Base-by-base conservation (phyloP, 495 filamentous ascomycete genomes). In the Sporormia fimetaria region DNA sequence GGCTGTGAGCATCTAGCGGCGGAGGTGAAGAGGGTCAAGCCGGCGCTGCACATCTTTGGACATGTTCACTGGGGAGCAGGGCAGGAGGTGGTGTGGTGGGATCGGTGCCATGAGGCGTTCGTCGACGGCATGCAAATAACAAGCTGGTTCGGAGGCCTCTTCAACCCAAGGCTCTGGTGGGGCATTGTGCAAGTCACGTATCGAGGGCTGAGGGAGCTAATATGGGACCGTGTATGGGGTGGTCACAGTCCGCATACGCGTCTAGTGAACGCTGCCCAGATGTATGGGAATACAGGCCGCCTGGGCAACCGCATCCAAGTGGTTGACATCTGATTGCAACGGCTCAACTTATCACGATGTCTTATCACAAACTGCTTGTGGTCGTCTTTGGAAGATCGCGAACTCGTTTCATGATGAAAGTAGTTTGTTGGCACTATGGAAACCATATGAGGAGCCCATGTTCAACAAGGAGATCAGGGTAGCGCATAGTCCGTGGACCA, bases 11-110 rank as follows among this genome's bases (percentile, higher is more conserved):
- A 67, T 21, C 71, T 96, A 2, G 68, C 88, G 1, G 62, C 70
- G 12, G 85, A 92, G 46, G 52, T 85, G 21, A 90, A 85, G 83
- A 69, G 74, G 18, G 75, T 90, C 14, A 76, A 74, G 42, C 87
- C 88, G 3, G 64, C 64, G 21, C 63, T 95, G 8, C 88, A 96
- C 59, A 70, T 94, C 40, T 94, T 92, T 61, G 88, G 87, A 4
- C 90, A 96, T 57, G 69, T 92, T 18, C 90, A 96, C 61, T 76
- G 63, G 24, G 70, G 68, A 5, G 64, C 71, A 30, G 76, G 76
- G 5, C 57, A 62, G 16, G 76, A 87, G 52, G 63, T 73, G 2
- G 65, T 83, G 1, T 86, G 76, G 63, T 94, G 78, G 75, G 85
- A 92, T 57, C 69, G 81, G 32, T 77, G 72, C 34, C 83, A 93